Conservation (phyloP, 495 filamentous ascomycete genomes). For the Alectoria sarmentosa region DNA sequence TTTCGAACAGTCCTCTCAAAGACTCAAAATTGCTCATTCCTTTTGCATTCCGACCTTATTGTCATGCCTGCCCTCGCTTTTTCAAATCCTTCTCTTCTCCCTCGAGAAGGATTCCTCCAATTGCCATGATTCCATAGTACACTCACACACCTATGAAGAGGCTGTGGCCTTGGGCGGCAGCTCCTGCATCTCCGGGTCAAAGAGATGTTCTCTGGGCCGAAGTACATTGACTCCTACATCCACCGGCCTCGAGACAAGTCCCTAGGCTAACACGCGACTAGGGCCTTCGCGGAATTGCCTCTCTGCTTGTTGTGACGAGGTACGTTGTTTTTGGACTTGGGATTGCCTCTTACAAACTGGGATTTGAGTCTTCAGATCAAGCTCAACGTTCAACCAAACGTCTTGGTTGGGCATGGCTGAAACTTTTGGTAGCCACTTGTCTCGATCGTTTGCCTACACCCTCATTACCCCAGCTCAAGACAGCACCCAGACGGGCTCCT, state of each 20-base stretch:
- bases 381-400: not conserved
- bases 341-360: not conserved
- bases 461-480: constrained; percentile 19
- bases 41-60: not conserved
- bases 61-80: not conserved
- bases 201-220: constrained; percentile 3
- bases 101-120: not conserved
- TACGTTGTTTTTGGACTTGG: constrained; percentile 41
- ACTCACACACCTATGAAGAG: not conserved
- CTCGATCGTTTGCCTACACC: constrained; percentile 16
- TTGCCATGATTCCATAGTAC: not conserved
- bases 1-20: no score
- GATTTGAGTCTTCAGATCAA: not conserved
- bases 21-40: not conserved
- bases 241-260: not conserved
- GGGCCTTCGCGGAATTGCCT: constrained; percentile 59
- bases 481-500: constrained; percentile 36
- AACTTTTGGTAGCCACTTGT: constrained; percentile 3
- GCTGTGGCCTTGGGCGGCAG: not conserved
- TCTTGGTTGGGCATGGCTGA: not conserved
- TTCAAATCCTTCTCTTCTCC: not conserved
- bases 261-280: constrained; percentile 20
- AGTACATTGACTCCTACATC: not conserved
- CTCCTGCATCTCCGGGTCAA: not conserved
- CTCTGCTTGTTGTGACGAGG: constrained; percentile 54